These are phyloP conservation scores for Paramecium primaurelia DNA, from an alignment of 73 alveolate species.

Conservation along the genomic window DNA sequence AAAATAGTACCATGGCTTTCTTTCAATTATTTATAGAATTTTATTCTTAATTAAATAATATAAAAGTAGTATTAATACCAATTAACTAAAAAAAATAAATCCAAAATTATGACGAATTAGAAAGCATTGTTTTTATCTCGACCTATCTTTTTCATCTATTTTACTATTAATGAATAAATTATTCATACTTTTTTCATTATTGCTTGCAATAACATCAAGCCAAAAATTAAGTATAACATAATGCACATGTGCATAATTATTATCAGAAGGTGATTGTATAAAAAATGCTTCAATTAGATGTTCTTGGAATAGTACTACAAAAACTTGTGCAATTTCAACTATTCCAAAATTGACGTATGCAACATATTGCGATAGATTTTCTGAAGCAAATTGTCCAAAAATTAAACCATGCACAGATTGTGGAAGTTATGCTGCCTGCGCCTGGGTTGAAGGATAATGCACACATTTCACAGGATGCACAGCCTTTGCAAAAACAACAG, in stretches of 20 bases:
- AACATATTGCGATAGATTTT: neutral
- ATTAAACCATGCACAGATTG: neutral
- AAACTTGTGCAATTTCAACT: neutral
- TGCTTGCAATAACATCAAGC: neutral
- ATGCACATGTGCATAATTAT: neutral
- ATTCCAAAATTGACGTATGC: neutral
- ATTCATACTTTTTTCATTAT: neutral
- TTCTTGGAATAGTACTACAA: neutral
- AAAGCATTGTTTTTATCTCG: too few species aligned
- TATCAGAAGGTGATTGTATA: neutral
- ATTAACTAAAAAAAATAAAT: too few species aligned
- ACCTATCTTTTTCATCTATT: too few species aligned
- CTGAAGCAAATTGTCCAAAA: neutral
- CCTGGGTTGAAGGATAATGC: neutral
- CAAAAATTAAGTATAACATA: neutral
- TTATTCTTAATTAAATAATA: too few species aligned
- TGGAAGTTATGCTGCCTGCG: neutral
- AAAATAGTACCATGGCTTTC: too few species aligned
- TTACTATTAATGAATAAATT: neutral
- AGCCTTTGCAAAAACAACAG: neutral
- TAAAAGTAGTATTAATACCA: too few species aligned
- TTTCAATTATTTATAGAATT: too few species aligned
- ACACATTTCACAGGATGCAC: neutral
- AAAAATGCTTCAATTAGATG: neutral
- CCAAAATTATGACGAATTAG: too few species aligned